Evolutionary conservation across 2,329 filamentous ascomycete genomes (phyloP).

Genomic region (Diaporthe humulicola): DNA sequence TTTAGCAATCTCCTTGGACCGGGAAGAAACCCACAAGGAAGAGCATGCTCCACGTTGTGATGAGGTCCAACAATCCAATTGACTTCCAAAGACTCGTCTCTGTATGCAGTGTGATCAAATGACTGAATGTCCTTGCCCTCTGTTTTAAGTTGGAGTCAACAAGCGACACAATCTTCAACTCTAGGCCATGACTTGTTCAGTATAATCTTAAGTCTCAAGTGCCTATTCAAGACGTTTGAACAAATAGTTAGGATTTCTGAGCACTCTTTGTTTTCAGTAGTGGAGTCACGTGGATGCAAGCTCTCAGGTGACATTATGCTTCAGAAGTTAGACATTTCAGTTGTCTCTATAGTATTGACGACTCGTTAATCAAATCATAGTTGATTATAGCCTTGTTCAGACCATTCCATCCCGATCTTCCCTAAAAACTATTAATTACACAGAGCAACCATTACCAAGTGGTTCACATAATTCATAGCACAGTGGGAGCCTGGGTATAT

Average conservation of each 20-base stretch:
- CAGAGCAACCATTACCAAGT: too few relatives aligned
- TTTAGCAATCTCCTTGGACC: not conserved
- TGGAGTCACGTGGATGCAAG: not conserved
- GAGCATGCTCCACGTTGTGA: not conserved
- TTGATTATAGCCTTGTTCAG: constrained; percentile 40
- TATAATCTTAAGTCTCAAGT: not conserved
- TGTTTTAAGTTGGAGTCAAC: not conserved
- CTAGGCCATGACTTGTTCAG: not conserved
- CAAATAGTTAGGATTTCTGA: too few relatives aligned
- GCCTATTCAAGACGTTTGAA: too few relatives aligned
- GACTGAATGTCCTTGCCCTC: not conserved
- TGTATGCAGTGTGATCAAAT: not conserved
- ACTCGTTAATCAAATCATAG: not conserved
- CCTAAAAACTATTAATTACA: too few relatives aligned
- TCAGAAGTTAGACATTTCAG: too few relatives aligned
- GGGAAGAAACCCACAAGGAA: not conserved
- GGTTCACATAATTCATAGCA: constrained; percentile 44
- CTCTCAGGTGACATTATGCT: not conserved
- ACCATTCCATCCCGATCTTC: constrained; percentile 35
- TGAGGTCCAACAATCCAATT: constrained; percentile 3
- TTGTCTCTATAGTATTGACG: not conserved
- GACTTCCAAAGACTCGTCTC: not conserved
- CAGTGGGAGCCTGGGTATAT: too few relatives aligned
- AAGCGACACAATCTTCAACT: not conserved
- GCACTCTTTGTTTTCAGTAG: not conserved